Conservation (phyloP, 1,284 basidiomycete species). For the Anthracocystis setariae region DNA sequence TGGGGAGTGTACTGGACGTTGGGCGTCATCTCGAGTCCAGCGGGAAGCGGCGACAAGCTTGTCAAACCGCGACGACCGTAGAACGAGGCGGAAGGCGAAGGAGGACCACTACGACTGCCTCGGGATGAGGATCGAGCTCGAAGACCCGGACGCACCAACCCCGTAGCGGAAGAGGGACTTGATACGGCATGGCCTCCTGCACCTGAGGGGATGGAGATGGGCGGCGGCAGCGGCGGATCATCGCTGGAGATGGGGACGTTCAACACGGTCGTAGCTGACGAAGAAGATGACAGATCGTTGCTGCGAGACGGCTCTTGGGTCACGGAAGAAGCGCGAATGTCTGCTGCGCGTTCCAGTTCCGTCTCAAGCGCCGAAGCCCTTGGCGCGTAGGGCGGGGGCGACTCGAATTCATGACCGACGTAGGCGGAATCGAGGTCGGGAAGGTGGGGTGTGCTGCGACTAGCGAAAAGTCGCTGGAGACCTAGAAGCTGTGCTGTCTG, state of each 20-base stretch:
- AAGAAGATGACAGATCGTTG: constrained; percentile 5
- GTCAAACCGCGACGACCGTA: constrained; percentile 43
- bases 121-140: constrained; percentile 25
- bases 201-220: constrained; percentile 33
- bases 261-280: constrained; percentile 13
- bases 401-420: constrained; percentile 39
- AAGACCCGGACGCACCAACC: not conserved
- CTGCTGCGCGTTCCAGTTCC: constrained; percentile 31
- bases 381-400: constrained; percentile 45
- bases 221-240: constrained; percentile 41
- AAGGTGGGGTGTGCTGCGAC: constrained; percentile 45
- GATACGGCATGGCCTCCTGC: not conserved
- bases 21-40: constrained; percentile 43
- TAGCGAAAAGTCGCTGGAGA: constrained; percentile 41
- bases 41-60: constrained; percentile 37
- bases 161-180: constrained; percentile 17
- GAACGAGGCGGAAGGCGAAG: constrained; percentile 45
- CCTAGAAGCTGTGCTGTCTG: constrained; percentile 42
- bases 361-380: constrained; percentile 35
- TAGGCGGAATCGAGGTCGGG: constrained; percentile 39
- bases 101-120: constrained; percentile 46
- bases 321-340: not conserved
- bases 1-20: constrained; percentile 22
- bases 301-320: not conserved
- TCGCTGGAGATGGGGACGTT: not conserved